Percentiles rank a stretch among this genome's conserved stretches.
These are phyloP conservation scores for Exsudoporus floridanus DNA, from an alignment of 1,284 basidiomycete species.

Conservation along the genomic window DNA sequence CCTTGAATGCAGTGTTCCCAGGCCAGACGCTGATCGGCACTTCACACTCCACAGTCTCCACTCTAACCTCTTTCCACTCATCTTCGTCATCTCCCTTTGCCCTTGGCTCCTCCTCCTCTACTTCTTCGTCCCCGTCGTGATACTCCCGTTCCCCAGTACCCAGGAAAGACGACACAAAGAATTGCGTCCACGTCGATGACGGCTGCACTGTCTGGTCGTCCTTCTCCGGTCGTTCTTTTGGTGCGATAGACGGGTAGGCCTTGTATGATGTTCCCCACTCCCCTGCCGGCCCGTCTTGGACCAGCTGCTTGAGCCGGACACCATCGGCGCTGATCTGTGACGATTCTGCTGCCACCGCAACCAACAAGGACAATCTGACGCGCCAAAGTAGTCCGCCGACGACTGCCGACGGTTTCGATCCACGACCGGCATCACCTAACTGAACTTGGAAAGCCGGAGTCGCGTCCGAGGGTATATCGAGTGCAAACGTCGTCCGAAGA, in stretches of 20 bases:
- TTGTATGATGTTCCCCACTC: constrained; percentile 66
- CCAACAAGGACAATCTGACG: constrained; percentile 77
- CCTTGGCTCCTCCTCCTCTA: constrained; percentile 16
- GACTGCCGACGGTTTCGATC: constrained; percentile 1
- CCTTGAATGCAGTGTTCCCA: constrained; percentile 84
- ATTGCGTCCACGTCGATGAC: constrained; percentile 50
- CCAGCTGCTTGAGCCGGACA: constrained; percentile 54
- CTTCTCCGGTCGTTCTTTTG: constrained; percentile 48
- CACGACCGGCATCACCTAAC: constrained; percentile 35
- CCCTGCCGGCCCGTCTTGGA: constrained; percentile 49
- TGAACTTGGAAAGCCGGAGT: constrained; percentile 76
- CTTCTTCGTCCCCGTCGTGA: constrained; percentile 56
- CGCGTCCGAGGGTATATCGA: constrained; percentile 88
- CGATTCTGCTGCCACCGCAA: constrained; percentile 58
- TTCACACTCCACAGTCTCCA: constrained; percentile 88
- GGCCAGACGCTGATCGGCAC: constrained; percentile 87
- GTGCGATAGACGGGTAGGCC: constrained; percentile 57
- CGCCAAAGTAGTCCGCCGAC: constrained; percentile 84
- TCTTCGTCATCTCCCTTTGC: constrained; percentile 50
- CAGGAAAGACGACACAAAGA: constrained; percentile 54
- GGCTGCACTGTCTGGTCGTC: constrained; percentile 7
- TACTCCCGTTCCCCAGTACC: constrained; percentile 48
- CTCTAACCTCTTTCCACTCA: constrained; percentile 61
- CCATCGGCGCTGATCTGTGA: constrained; percentile 48
- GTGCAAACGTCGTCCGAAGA: constrained; percentile 74